Conservation (phyloP, 2,329 filamentous ascomycete species). For the Aspergillus ruber region DNA sequence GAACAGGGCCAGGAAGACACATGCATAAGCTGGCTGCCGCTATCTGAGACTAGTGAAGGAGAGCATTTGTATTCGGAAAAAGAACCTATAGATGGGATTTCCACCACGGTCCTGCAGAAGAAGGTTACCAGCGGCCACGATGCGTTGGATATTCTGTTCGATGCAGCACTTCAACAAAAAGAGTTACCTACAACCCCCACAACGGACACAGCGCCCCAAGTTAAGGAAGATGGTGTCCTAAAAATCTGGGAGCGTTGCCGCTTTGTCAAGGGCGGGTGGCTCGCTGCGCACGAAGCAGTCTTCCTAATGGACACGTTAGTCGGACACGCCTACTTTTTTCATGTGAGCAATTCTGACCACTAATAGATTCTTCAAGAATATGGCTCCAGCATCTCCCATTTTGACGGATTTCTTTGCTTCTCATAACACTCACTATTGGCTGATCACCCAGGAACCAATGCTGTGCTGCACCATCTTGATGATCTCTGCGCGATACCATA, state of each 20-base stretch:
- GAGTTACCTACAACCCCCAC: too few relatives aligned
- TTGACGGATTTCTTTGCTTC: conserved; percentile 45
- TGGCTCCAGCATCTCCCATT: conserved; percentile 47
- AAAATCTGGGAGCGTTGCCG: conserved; percentile 45
- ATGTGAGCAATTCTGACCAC: background rate
- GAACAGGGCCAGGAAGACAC: conserved; percentile 4
- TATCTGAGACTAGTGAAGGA: conserved; percentile 3
- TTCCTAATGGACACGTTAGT: conserved; percentile 46
- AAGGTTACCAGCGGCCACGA: conserved; percentile 51
- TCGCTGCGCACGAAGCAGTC: conserved; percentile 49
- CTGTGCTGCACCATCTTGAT: conserved; percentile 50
- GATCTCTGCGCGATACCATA: conserved; percentile 49
- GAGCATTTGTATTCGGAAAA: conserved; percentile 9
- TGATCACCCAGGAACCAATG: conserved; percentile 48
- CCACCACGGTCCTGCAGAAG: conserved; percentile 35
- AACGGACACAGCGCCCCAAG: conserved; percentile 28
- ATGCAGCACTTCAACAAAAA: conserved; percentile 24
- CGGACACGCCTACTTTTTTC: background rate
- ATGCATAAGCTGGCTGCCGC: conserved; percentile 4
- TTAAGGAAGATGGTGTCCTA: conserved; percentile 36
- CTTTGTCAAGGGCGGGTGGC: conserved; percentile 52
- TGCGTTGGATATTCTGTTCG: conserved; percentile 48
- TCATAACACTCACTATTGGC: conserved; percentile 42
- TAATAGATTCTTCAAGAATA: conserved; percentile 45
- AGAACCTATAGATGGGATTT: conserved; percentile 23